phyloP scores from a whole-genome alignment of 192 early-diverging fungal genomes.

The Backusella tarrabulga region DNA sequence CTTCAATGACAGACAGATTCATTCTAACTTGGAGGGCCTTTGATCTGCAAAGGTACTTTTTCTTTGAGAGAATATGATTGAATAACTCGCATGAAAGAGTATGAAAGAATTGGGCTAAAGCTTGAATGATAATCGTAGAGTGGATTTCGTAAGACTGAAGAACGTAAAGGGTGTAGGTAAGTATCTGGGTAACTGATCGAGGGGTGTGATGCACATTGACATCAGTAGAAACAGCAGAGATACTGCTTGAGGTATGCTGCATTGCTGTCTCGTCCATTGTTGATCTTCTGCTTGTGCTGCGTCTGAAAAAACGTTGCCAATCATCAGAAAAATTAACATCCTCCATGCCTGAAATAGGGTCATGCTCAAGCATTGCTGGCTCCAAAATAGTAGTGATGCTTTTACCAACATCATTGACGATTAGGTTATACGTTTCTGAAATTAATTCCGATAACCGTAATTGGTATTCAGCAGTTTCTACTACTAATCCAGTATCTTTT shows the following conservation, averaged over 20 bases:
- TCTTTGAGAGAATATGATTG: slow-evolving; percentile 81
- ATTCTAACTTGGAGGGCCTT: slow-evolving; percentile 83
- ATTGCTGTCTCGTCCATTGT: slow-evolving; percentile 9
- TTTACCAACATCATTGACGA: slow-evolving; percentile 61
- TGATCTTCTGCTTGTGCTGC: slow-evolving; percentile 31
- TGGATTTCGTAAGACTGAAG: slow-evolving; percentile 77
- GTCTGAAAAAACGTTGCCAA: slow-evolving; percentile 53
- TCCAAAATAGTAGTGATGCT: slow-evolving; percentile 64
- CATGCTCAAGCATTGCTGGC: slow-evolving; percentile 66
- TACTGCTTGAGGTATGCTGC: slow-evolving; percentile 52
- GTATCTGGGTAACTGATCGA: slow-evolving; percentile 66
- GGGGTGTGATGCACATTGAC: slow-evolving; percentile 45
- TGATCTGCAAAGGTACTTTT: slow-evolving; percentile 70
- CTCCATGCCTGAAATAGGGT: slow-evolving; percentile 68
- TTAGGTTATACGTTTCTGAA: slow-evolving; percentile 63
- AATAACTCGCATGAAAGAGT: slow-evolving; percentile 77
- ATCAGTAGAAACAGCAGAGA: neutral
- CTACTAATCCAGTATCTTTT: slow-evolving; percentile 73
- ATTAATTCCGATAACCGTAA: slow-evolving; percentile 77
- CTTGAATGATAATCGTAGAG: slow-evolving; percentile 68
- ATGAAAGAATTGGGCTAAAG: slow-evolving; percentile 77
- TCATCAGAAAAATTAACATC: slow-evolving; percentile 58
- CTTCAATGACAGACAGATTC: slow-evolving; percentile 78
- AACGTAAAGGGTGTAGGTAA: slow-evolving; percentile 67
- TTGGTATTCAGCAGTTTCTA: slow-evolving; percentile 69